These are phyloP conservation scores for Taphrina sp. DNA, from an alignment of 1,139 yeast genomes.

Conservation along the genomic window DNA sequence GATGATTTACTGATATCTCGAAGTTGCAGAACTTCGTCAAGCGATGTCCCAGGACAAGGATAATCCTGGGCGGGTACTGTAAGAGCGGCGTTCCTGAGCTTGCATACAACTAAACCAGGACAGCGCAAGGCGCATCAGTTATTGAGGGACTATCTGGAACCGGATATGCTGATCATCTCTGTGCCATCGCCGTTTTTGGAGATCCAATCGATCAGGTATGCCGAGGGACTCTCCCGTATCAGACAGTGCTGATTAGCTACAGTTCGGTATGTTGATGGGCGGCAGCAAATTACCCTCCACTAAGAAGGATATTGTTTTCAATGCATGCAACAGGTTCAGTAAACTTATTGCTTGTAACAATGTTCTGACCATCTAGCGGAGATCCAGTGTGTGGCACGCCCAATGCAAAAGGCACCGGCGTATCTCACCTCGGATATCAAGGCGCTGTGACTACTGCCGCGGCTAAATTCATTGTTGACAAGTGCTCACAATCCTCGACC, in stretches of 20 bases:
- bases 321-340: conserved; percentile 15
- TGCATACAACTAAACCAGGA: background rate
- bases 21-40: no score
- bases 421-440: conserved; percentile 9
- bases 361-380: no score
- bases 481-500: background rate
- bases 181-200: conserved; percentile 6
- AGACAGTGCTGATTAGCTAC: no score
- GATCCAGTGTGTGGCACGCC: conserved; percentile 11
- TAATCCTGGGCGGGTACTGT: conserved; percentile 12
- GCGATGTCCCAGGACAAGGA: background rate
- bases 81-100: background rate
- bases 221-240: no score
- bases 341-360: no score
- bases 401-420: conserved; percentile 12
- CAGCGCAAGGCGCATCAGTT: conserved; percentile 11
- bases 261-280: background rate
- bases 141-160: background rate
- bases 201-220: no score
- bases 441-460: conserved; percentile 3
- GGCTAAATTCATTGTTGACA: background rate
- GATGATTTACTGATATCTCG: no score
- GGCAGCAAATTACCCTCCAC: conserved; percentile 2
- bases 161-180: background rate
- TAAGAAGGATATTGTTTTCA: background rate